phyloP scores from a whole-genome alignment of 1,284 basidiomycete genomes.

The Pseudozyma sp. region DNA sequence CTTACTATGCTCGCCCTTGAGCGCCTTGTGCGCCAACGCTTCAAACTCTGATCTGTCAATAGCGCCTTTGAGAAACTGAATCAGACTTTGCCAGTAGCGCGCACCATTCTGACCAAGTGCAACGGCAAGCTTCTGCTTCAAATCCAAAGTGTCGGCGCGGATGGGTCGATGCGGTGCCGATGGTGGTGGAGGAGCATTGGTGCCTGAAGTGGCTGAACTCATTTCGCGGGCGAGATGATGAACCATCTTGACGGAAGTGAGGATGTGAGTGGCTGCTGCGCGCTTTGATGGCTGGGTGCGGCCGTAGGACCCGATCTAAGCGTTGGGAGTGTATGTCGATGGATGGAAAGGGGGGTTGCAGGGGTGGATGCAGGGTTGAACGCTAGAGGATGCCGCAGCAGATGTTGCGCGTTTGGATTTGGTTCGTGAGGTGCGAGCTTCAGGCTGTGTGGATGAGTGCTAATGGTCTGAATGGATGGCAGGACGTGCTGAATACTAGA shows the following conservation, averaged over 20 bases:
- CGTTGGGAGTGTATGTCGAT: too few species aligned
- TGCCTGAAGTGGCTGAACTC: conserved; percentile 32
- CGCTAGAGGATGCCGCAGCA: not conserved
- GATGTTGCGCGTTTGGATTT: too few species aligned
- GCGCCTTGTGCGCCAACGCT: conserved; percentile 52
- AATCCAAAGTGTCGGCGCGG: conserved; percentile 61
- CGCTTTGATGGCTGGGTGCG: conserved; percentile 25
- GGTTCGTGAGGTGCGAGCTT: too few species aligned
- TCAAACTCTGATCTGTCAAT: conserved; percentile 70
- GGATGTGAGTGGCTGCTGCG: conserved; percentile 20
- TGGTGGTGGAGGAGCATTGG: conserved; percentile 24
- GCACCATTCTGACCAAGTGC: conserved; percentile 63
- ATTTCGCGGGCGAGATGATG: conserved; percentile 30
- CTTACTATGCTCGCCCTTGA: conserved; percentile 63
- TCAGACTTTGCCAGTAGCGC: conserved; percentile 69
- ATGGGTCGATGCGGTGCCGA: conserved; percentile 42
- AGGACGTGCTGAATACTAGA: too few species aligned
- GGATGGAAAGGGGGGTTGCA: not conserved
- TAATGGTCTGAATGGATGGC: too few species aligned
- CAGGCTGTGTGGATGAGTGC: too few species aligned
- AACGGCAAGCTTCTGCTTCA: conserved; percentile 61
- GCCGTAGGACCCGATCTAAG: conserved; percentile 13
- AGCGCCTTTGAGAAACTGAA: conserved; percentile 68
- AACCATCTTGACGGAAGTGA: not conserved
- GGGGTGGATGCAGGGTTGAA: not conserved